A percentile compares a stretch with the other conserved stretches of the same genome.
These are phyloP conservation scores for Tetracladium marchalianum DNA, from an alignment of 495 filamentous ascomycete genomes.

Conservation along the genomic window DNA sequence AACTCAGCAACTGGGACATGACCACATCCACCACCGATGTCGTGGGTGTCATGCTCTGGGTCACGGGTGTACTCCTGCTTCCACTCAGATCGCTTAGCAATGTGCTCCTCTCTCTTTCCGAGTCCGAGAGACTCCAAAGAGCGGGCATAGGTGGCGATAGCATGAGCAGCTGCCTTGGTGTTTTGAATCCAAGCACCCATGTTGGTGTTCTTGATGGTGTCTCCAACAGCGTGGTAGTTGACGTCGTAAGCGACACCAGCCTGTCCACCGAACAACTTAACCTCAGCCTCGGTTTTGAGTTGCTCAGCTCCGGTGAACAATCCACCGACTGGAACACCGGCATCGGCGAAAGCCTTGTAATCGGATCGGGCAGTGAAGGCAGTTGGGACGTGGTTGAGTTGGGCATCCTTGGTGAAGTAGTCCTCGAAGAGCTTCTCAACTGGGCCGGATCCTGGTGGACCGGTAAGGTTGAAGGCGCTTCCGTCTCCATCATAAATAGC, in stretches of 20 bases:
- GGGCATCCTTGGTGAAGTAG: slow-evolving; percentile 38
- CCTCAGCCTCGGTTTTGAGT: slow-evolving; percentile 53
- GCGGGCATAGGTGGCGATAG: slow-evolving; percentile 51
- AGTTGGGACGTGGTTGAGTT: slow-evolving; percentile 35
- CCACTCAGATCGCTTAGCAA: no score
- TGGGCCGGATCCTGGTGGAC: slow-evolving; percentile 52
- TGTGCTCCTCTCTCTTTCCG: no score
- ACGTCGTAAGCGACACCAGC: slow-evolving; percentile 48
- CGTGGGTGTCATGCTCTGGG: no score
- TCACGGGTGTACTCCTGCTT: no score
- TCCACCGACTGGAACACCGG: slow-evolving; percentile 53
- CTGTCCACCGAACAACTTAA: slow-evolving; percentile 45
- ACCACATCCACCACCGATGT: no score
- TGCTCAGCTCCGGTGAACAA: slow-evolving; percentile 62
- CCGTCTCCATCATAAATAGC: slow-evolving; percentile 68
- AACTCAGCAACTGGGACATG: no score
- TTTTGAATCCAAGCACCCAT: slow-evolving; percentile 50
- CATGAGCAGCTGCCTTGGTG: slow-evolving; percentile 49
- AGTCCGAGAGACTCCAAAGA: slow-evolving; percentile 22
- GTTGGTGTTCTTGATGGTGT: slow-evolving; percentile 50
- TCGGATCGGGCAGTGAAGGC: slow-evolving; percentile 57
- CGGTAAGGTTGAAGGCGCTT: slow-evolving; percentile 46
- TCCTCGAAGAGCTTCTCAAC: slow-evolving; percentile 55
- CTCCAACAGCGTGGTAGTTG: slow-evolving; percentile 52
- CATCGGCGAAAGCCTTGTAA: slow-evolving; percentile 57